Evolutionary conservation across 306 rosid genomes (phyloP), one percentile per base, ranked within the genome.

Genomic region (Alnus rubra): DNA sequence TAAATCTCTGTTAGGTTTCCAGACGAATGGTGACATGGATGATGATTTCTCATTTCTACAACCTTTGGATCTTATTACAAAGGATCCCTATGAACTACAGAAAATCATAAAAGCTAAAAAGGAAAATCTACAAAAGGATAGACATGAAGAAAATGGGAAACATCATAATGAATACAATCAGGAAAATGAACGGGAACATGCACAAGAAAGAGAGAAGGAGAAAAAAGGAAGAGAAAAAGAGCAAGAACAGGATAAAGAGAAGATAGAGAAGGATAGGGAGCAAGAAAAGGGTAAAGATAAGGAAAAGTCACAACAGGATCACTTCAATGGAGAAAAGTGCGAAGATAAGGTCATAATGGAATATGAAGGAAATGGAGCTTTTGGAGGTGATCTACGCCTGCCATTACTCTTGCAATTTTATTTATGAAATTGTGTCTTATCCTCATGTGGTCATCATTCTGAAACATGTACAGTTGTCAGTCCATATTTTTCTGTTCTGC

Each of bases 61-160:
- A 80, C 94, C 94, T 35, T 73, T 90, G 74, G 94, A 90, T 81
- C 92, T 90, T 30, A 88, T 90, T 74, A 87, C 94, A 3, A 90
- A 90, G 78, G 92, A 87, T 48, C 85, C 85, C 6, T 58, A 78
- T 67, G 91, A 88, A 74, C 80, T 90, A 44, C 87, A 84, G 71
- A 80, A 81, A 73, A 83, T 90, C 14, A 82, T 88, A 14, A 87
- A 80, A 68, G 86, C 85, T 59, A 87, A 86, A 72, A 90, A 84
- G 86, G 88, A 87, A 68, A 83, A 78, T 73, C 77, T 84, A 53
- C 83, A 76, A n/a, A 86, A 83, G 55, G 78, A 84, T 47, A 86
- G 78, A 76, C 7, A 11, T 65, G 88, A 86, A 79, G 69, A 85
- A 33, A 86, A 82, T 70, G 82, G 54, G 71, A 75, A 50, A 62